Conservation (phyloP, 2,329 filamentous ascomycete species). For the Fusarium denticulatum region DNA sequence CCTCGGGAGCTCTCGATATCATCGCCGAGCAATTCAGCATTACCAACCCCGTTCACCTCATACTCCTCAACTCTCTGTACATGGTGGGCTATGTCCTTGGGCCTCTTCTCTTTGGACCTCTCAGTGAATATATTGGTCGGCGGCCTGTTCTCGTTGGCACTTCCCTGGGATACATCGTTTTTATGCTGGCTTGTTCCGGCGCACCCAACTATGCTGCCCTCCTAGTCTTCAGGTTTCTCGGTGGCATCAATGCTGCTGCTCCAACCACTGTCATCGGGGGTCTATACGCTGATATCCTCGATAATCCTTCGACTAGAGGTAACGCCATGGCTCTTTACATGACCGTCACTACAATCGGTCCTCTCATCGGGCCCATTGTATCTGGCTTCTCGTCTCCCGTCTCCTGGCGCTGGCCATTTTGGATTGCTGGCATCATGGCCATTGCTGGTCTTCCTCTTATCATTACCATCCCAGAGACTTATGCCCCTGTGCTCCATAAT, state of each 20-base stretch:
- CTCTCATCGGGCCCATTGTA: slow-evolving; percentile 61
- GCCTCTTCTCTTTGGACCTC: slow-evolving; percentile 48
- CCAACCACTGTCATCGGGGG: slow-evolving; percentile 49
- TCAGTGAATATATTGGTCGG: slow-evolving; percentile 50
- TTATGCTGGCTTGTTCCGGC: slow-evolving; percentile 51
- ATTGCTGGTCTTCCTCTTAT: slow-evolving; percentile 45
- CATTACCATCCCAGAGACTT: slow-evolving; percentile 57
- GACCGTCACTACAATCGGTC: slow-evolving; percentile 47
- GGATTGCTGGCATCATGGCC: slow-evolving; percentile 50
- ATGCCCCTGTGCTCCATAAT: slow-evolving; percentile 61
- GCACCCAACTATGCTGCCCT: slow-evolving; percentile 55
- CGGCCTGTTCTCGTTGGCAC: slow-evolving; percentile 48
- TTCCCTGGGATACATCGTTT: slow-evolving; percentile 48
- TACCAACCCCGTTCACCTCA: slow-evolving; percentile 41
- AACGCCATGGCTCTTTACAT: slow-evolving; percentile 50
- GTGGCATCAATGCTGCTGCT: slow-evolving; percentile 48
- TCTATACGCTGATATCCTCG: slow-evolving; percentile 48
- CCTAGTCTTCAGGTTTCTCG: slow-evolving; percentile 53
- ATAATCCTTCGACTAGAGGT: slow-evolving; percentile 46
- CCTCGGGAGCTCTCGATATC: slow-evolving; percentile 50
- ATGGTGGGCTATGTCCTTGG: slow-evolving; percentile 51
- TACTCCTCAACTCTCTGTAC: slow-evolving; percentile 50
- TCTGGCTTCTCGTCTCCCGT: slow-evolving; percentile 60
- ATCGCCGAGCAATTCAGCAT: slow-evolving; percentile 46
- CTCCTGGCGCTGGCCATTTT: slow-evolving; percentile 55